Evolutionary conservation across 2,329 filamentous ascomycete genomes (phyloP).

Genomic region (Xylaria arbuscula): DNA sequence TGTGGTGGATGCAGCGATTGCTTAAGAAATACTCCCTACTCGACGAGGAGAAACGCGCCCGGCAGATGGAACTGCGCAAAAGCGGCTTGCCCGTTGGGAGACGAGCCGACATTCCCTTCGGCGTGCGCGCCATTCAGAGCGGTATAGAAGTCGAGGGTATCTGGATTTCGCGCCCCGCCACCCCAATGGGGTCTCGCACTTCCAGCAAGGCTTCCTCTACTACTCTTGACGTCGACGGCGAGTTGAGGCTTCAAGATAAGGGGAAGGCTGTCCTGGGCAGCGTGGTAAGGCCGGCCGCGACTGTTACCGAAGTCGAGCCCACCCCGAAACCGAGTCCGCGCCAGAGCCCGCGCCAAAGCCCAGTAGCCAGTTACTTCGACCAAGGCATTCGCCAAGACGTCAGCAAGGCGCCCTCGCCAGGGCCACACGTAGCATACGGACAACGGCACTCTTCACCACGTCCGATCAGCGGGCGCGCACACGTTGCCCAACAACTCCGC

Average conservation of each 20-base stretch:
- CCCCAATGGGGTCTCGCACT: constrained; percentile 49
- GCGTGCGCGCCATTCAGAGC: constrained; percentile 84
- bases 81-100: constrained; percentile 61
- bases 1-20: constrained; percentile 69
- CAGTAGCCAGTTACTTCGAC: constrained; percentile 41
- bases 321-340: constrained; percentile 46
- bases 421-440: constrained; percentile 36
- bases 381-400: constrained; percentile 36
- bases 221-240: constrained; percentile 41
- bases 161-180: constrained; percentile 71
- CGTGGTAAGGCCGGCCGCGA: constrained; percentile 34
- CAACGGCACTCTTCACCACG: constrained; percentile 37
- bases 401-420: constrained; percentile 30
- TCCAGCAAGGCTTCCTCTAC: constrained; percentile 44
- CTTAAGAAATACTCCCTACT: constrained; percentile 69
- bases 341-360: constrained; percentile 43
- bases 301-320: constrained; percentile 42
- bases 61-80: constrained; percentile 64
- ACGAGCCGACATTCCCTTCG: constrained; percentile 80
- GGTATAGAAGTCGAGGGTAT: constrained; percentile 88
- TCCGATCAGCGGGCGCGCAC: constrained; percentile 29
- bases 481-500: constrained; percentile 35
- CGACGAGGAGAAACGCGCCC: constrained; percentile 72
- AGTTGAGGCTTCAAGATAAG: constrained; percentile 46
- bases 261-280: constrained; percentile 36